Evolutionary conservation across 2,329 filamentous ascomycete genomes (phyloP).

Genomic region (Claviceps lovelessii): DNA sequence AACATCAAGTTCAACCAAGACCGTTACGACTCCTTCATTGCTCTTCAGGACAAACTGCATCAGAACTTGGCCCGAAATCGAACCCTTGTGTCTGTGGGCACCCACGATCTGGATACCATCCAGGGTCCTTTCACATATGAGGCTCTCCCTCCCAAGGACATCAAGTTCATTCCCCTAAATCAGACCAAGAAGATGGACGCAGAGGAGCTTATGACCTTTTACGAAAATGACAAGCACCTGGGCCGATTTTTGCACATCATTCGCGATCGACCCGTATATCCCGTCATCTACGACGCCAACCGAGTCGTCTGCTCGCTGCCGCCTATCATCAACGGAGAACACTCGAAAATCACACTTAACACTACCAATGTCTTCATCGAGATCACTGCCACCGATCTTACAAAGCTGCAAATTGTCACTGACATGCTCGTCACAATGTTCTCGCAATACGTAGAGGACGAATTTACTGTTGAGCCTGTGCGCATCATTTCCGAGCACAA

Average conservation of each 20-base stretch:
- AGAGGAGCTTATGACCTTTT: slow-evolving; percentile 83
- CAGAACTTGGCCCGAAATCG: slow-evolving; percentile 87
- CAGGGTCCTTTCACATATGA: slow-evolving; percentile 95
- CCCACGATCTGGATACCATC: slow-evolving; percentile 87
- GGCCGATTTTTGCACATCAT: slow-evolving; percentile 89
- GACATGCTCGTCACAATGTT: slow-evolving; percentile 98
- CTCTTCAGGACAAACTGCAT: slow-evolving; percentile 94
- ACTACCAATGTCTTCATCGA: slow-evolving; percentile 95
- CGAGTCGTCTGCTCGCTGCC: slow-evolving; percentile 80
- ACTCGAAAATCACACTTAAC: slow-evolving; percentile 85
- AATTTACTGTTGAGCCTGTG: slow-evolving; percentile 86
- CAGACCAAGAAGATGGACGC: slow-evolving; percentile 79
- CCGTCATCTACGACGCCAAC: slow-evolving; percentile 86
- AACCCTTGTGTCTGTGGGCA: slow-evolving; percentile 92
- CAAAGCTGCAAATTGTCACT: slow-evolving; percentile 89
- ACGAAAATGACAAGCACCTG: slow-evolving; percentile 87
- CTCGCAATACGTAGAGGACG: slow-evolving; percentile 73
- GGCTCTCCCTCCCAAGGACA: slow-evolving; percentile 77
- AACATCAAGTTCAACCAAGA: slow-evolving; percentile 85
- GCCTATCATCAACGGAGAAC: slow-evolving; percentile 94
- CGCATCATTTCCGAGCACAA: slow-evolving; percentile 90
- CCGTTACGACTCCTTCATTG: slow-evolving; percentile 93
- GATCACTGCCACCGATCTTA: slow-evolving; percentile 88
- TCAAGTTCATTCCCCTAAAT: slow-evolving; percentile 82
- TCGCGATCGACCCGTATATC: slow-evolving; percentile 82